Conservation (phyloP, 306 rosid genomes). For the Betula pendula region DNA sequence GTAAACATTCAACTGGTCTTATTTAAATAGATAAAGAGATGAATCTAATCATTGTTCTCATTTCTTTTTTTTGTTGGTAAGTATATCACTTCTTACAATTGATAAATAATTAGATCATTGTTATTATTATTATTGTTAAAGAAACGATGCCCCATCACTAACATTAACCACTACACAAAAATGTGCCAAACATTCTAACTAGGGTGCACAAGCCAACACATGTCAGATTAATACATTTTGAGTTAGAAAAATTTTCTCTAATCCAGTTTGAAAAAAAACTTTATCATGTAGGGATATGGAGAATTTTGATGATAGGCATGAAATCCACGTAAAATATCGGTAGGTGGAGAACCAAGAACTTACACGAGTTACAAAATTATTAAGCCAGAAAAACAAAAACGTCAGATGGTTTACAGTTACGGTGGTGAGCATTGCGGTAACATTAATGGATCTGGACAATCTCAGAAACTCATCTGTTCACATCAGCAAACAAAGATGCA, state of each 20-base stretch:
- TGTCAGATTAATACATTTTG: no score
- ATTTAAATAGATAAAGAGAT: background rate
- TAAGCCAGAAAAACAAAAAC: background rate
- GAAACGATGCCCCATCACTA: no score
- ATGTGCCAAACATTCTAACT: no score
- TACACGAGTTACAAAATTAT: background rate
- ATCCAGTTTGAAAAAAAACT: no score
- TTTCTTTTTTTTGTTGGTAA: no score
- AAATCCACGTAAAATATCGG: background rate
- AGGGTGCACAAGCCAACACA: no score
- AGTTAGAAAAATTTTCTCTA: no score
- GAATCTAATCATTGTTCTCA: no score
- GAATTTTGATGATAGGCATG: background rate
- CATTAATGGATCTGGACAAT: background rate
- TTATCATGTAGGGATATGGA: no score
- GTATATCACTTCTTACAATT: no score
- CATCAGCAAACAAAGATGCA: background rate
- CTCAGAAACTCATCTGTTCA: slow-evolving; percentile 9
- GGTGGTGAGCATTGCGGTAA: background rate
- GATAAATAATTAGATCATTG: background rate
- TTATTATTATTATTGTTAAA: no score
- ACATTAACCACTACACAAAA: no score
- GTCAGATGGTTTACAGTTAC: background rate
- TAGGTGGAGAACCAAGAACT: background rate
- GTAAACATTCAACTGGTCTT: background rate